Percentiles rank a stretch among this genome's conserved stretches.
Conservation (phyloP, 805 yeast genomes). For the Candida lessepsii region DNA sequence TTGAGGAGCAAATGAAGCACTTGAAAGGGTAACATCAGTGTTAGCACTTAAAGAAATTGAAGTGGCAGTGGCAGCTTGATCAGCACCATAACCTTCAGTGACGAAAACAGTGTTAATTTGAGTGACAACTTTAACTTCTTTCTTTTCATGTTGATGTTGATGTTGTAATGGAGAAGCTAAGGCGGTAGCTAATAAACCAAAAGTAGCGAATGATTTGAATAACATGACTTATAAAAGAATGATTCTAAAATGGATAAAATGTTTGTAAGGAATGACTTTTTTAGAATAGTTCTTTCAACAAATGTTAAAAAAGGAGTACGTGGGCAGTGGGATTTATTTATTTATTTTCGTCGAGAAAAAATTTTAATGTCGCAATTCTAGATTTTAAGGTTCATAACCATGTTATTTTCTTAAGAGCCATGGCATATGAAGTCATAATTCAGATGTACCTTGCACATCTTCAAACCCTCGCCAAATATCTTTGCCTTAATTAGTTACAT, state of each 20-base stretch:
- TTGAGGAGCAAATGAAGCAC: slow-evolving; percentile 17
- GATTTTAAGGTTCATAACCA: slow-evolving; percentile 4
- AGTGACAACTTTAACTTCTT: slow-evolving; percentile 46
- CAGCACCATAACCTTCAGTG: slow-evolving; percentile 37
- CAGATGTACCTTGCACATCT: not conserved
- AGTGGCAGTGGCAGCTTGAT: slow-evolving; percentile 22
- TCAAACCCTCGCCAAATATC: too few relatives aligned
- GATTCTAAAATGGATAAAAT: slow-evolving; percentile 15
- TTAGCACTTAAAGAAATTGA: slow-evolving; percentile 18
- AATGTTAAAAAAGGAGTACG: slow-evolving; percentile 16
- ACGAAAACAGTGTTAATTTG: slow-evolving; percentile 36
- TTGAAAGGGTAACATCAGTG: slow-evolving; percentile 16
- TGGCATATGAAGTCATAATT: not conserved
- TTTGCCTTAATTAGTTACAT: too few relatives aligned
- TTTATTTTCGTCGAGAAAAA: slow-evolving; percentile 8
- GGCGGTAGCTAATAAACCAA: slow-evolving; percentile 49
- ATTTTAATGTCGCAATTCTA: slow-evolving; percentile 6
- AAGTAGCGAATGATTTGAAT: slow-evolving; percentile 47
- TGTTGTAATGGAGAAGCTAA: slow-evolving; percentile 64
- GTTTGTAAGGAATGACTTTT: slow-evolving; percentile 38
- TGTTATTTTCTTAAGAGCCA: not conserved
- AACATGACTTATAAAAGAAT: slow-evolving; percentile 31
- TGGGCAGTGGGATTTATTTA: slow-evolving; percentile 9
- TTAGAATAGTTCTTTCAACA: slow-evolving; percentile 15
- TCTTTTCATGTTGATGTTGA: slow-evolving; percentile 44